Evolutionary conservation across 805 yeast genomes (phyloP), one percentile per base, ranked within the genome.

Genomic region (Lipomyces chichibuensis): DNA sequence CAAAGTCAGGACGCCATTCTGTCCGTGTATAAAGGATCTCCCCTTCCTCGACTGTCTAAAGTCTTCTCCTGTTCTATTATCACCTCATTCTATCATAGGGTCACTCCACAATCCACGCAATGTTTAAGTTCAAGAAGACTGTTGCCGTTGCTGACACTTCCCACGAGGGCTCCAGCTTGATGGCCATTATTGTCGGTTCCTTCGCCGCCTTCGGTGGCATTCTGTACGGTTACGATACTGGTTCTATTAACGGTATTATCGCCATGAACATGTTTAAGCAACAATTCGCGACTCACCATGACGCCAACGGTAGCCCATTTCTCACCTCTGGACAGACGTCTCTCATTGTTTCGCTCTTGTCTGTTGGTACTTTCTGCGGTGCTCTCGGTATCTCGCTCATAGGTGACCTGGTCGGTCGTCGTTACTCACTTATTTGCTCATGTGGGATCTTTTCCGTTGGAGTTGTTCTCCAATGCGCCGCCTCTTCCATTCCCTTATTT

Each of bases 191-290:
- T 8, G 92, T 91, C 4, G 96, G 96, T 67, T 75, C 86, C 29
- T 87, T 91, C 67, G 94, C 94, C 11, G 96, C 96, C 17, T 84
- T 90, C 20, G 97, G 97, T 39, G 97, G 97, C 0, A 90, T 91
- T 75, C 80, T 91, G 54, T 91, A 88, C 76, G 97, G 97, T 1
- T 92, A 90, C 75, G 97, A 92, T 77, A 91, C 97, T 0, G 97
- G 97, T 1, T 79, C 90, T 58, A 88, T 91, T 63, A 91, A 91
- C 75, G 91, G 90, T 69, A 79, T 92, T 5, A 75, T 89, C 63
- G 94, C 90, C 69, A 90, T 92, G 96, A 5, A 20, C 20, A 32
- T 13, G 32, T 55, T 63, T 35, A 35, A 46, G 23, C 2, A 25
- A 20, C 20, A 17, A 57, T 32, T 60, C 33, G 37, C 63, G 13